Base-by-base conservation (phyloP, 805 yeast species). In the Lachancea kluyveri region DNA sequence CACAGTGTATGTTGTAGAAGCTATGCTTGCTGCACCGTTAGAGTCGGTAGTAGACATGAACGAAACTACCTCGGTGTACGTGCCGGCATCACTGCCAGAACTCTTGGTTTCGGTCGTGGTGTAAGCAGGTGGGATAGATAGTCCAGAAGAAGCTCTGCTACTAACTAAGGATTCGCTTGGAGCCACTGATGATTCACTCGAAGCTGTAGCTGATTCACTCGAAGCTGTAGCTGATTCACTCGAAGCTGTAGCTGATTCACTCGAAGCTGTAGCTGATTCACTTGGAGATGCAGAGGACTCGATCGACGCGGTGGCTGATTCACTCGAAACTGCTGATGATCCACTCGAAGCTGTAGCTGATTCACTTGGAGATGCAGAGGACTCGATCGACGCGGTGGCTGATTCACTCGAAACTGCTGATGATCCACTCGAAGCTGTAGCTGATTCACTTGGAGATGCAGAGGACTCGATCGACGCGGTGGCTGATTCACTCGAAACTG, bases 51-150 rank as follows among this genome's bases (percentile, higher is more conserved):
- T 17, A 12, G 30, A n/a, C 8, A 10, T 17, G 10, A 7, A n/a
- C 6, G 30, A 27, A 7, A 27, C 30, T 7, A 27, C 16, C 23
- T 27, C 30, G 9, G 30, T 27, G 30, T 27, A n/a, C 15, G 16
- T 9, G 23, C 10, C n/a, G 24, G n/a, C n/a, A 21, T 8, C 33
- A n/a, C n/a, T n/a, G n/a, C n/a, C n/a, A n/a, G n/a, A n/a, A n/a
- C n/a, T n/a, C n/a, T n/a, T n/a, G n/a, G n/a, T n/a, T n/a, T n/a
- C n/a, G 8, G 29, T 27, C 7, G 30, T 27, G 8, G 30, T 27
- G 30, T 17, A 27, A 6, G 16, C 23, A 18, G 11, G 8, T 17
- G 30, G 30, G 17, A 18, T 15, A 17, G 30, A 16, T n/a, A n/a
- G n/a, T n/a, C n/a, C n/a, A n/a, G n/a, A n/a, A n/a, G n/a, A n/a